phyloP scores from a whole-genome alignment of 345 rosid species.

The Sapria himalayana region DNA sequence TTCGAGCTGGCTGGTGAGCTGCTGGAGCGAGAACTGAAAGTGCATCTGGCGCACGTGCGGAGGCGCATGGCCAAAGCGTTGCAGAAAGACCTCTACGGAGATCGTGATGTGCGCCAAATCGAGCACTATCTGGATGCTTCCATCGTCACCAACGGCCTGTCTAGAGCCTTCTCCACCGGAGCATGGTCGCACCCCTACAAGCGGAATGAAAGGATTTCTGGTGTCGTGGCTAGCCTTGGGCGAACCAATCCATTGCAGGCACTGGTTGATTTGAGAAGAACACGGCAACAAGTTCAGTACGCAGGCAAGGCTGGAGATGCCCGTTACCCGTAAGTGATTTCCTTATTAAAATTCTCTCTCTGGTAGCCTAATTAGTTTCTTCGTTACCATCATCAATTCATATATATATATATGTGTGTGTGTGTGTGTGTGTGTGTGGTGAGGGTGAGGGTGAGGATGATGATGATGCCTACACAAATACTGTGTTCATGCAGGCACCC shows the following conservation, averaged over 20 bases:
- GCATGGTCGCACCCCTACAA: constrained; percentile 86
- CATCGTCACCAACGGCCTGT: constrained; percentile 65
- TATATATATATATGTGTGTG: no score
- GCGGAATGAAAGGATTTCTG: constrained; percentile 70
- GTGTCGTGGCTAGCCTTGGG: constrained; percentile 74
- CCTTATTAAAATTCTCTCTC: no score
- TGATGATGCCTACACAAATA: no score
- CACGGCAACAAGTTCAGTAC: constrained; percentile 60
- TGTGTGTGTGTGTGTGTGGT: no score
- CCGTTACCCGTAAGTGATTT: constrained; percentile 72
- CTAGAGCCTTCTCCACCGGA: constrained; percentile 94
- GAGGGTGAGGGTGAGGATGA: no score
- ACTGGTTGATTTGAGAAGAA: constrained; percentile 60
- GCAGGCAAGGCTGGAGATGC: constrained; percentile 97
- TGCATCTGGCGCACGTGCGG: constrained; percentile 57
- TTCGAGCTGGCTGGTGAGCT: constrained; percentile 71
- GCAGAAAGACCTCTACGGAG: constrained; percentile 59
- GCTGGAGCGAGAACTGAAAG: constrained; percentile 66
- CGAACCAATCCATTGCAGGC: constrained; percentile 81
- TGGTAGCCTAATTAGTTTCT: no score
- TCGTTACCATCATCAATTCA: no score
- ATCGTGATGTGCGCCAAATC: constrained; percentile 31
- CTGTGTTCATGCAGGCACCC: constrained; percentile 44
- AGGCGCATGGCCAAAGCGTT: constrained; percentile 48
- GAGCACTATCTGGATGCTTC: constrained; percentile 82